Conservation (phyloP, 179 eudicot genomes). For the Patellifolia procumbens region DNA sequence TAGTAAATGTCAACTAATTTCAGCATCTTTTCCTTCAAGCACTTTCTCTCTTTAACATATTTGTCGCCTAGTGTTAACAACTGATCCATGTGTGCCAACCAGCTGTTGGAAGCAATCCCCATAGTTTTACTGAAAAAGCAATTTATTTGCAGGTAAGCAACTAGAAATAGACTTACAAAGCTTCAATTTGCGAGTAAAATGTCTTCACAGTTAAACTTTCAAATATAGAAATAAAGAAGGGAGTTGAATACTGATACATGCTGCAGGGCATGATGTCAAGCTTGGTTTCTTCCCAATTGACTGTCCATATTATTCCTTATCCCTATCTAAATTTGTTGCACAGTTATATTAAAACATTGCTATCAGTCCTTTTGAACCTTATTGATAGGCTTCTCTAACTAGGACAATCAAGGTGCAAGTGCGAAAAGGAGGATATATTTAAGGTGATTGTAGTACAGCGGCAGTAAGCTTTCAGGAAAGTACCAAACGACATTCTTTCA, state of each 20-base stretch:
- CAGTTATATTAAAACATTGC: not conserved
- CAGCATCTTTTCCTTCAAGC: slow-evolving; percentile 21
- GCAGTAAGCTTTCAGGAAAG: not conserved
- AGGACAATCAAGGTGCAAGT: not conserved
- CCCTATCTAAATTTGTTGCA: not conserved
- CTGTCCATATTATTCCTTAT: not conserved
- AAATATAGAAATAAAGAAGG: not conserved
- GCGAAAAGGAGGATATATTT: not conserved
- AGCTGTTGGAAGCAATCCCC: slow-evolving; percentile 32
- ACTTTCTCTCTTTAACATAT: not conserved
- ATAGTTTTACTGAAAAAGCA: slow-evolving; percentile 19
- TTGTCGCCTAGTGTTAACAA: slow-evolving; percentile 13
- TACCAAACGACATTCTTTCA: not conserved
- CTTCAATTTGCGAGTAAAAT: not conserved
- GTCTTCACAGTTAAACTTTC: not conserved
- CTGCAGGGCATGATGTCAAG: too few species aligned
- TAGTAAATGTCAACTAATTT: slow-evolving; percentile 25
- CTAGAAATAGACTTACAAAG: not conserved
- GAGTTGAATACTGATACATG: not conserved
- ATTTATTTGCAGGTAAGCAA: not conserved
- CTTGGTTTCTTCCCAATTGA: not conserved
- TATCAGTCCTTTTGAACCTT: not conserved
- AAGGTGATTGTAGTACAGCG: not conserved
- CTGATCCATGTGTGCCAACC: slow-evolving; percentile 30
- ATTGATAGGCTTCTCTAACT: not conserved